Base-by-base conservation (phyloP, 176 grass and related monocot species). In the Oryza rufipogon region DNA sequence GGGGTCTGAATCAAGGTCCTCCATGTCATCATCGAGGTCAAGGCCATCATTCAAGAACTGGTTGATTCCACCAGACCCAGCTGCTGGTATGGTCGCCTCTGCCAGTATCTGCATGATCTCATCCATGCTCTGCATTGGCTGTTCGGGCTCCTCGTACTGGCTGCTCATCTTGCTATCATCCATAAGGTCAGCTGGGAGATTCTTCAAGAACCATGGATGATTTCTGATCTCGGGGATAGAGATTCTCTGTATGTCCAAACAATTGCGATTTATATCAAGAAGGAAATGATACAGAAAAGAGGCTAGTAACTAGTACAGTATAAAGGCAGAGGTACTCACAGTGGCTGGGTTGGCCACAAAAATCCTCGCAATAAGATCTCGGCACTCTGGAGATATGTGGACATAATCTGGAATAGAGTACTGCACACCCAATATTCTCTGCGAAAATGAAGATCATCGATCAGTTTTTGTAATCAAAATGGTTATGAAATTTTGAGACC, bases 381-480 rank as follows among this genome's bases (percentile, higher is more conserved):
- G 88, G n/a, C 95, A 97, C 76, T 97, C 90, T 3, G 91, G 8
- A 71, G 95, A 93, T 79, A 95, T 95, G 73, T 97, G 91, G 19
- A 97, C 91, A 84, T 95, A 95, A 77, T 97, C 95, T 38, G 95
- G 92, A 90, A 97, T 95, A 7, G 95, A 97, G 83, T 97, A 97
- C 64, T 97, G 95, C 85, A 97, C 91, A 44, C 87, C 79, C 82
- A 97, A 74, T 93, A 95, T 97, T 77, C 95, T 91, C 95, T 97
- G 92, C 22, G 33, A 76, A 64, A 64, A 94, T 34, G 20, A 77
- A 73, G 47, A 23, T 19, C 66, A n/a, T 90, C 19, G 42, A n/a
- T 90, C 25, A 69, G 30, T 41, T 69, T 58, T 74, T 11, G 42
- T 64, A 32, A 23, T 30, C 3, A 67, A 51, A 82, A 73, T n/a